Evolutionary conservation across 768 basidiomycete genomes (phyloP).

Genomic region (Cystobasidium onofrii): DNA sequence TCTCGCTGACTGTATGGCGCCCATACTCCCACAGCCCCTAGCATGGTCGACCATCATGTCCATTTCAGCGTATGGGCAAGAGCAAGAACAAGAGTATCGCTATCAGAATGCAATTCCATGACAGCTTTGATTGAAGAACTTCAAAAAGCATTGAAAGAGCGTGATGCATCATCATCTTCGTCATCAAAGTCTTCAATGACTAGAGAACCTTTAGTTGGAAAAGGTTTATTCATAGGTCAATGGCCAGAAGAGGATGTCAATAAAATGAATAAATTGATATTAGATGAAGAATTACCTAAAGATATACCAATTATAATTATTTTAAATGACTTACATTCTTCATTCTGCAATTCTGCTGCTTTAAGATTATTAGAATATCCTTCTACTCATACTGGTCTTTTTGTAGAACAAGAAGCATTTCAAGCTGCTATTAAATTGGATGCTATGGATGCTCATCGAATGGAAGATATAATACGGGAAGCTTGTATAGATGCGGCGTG

Average conservation of each 20-base stretch:
- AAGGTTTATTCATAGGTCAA: slow-evolving; percentile 6
- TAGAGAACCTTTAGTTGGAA: neutral
- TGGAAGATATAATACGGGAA: slow-evolving; percentile 33
- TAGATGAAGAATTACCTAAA: neutral
- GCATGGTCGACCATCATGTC: slow-evolving; percentile 27
- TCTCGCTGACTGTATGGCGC: too few relatives aligned
- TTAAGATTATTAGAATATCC: slow-evolving; percentile 35
- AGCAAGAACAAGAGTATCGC: neutral
- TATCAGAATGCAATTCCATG: neutral
- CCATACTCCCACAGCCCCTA: neutral
- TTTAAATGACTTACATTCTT: slow-evolving; percentile 39
- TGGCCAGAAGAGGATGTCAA: slow-evolving; percentile 18
- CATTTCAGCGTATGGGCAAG: slow-evolving; percentile 20
- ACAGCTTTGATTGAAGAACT: neutral
- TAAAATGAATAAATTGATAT: neutral
- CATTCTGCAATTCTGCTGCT: slow-evolving; percentile 36
- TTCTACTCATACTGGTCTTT: slow-evolving; percentile 34
- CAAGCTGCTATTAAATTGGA: slow-evolving; percentile 32
- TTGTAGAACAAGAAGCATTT: slow-evolving; percentile 41
- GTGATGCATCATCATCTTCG: neutral
- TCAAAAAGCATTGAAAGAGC: neutral
- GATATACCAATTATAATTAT: slow-evolving; percentile 37
- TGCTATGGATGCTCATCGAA: slow-evolving; percentile 31
- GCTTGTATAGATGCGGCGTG: slow-evolving; percentile 40
- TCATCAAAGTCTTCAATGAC: too few relatives aligned